phyloP scores from a whole-genome alignment of 495 filamentous ascomycete genomes.

The Aspergillus nanangensis region DNA sequence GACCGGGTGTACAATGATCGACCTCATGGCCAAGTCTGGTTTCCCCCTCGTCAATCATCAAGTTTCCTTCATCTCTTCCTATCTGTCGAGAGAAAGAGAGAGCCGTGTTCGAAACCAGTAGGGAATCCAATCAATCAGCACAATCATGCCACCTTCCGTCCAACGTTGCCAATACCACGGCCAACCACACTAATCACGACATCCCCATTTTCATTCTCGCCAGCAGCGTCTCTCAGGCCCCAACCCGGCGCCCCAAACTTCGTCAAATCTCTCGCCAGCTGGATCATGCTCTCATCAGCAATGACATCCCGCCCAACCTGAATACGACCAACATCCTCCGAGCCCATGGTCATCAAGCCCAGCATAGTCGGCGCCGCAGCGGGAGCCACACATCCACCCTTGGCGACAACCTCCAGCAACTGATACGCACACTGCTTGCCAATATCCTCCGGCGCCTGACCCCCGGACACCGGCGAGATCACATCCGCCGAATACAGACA shows the following conservation, averaged over 20 bases:
- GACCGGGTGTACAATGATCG: no score
- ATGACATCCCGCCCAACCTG: constrained; percentile 65
- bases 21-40: no score
- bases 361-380: constrained; percentile 67
- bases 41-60: no score
- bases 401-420: constrained; percentile 73
- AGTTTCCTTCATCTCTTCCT: no score
- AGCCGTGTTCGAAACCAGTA: no score
- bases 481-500: constrained; percentile 85
- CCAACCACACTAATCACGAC: constrained; percentile 90
- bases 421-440: constrained; percentile 85
- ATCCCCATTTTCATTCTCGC: constrained; percentile 62
- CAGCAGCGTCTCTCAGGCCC: constrained; percentile 71
- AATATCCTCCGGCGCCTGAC: constrained; percentile 82
- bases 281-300: constrained; percentile 71
- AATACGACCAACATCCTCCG: constrained; percentile 64
- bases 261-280: constrained; percentile 75
- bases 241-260: constrained; percentile 82
- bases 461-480: constrained; percentile 73
- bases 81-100: no score
- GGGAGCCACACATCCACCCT: constrained; percentile 75
- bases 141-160: constrained; percentile 80
- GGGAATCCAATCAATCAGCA: not conserved
- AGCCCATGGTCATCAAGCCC: constrained; percentile 94
- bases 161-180: constrained; percentile 91